Evolutionary conservation across 257 asterid species (phyloP).

Genomic region (Gentiana dahurica): DNA sequence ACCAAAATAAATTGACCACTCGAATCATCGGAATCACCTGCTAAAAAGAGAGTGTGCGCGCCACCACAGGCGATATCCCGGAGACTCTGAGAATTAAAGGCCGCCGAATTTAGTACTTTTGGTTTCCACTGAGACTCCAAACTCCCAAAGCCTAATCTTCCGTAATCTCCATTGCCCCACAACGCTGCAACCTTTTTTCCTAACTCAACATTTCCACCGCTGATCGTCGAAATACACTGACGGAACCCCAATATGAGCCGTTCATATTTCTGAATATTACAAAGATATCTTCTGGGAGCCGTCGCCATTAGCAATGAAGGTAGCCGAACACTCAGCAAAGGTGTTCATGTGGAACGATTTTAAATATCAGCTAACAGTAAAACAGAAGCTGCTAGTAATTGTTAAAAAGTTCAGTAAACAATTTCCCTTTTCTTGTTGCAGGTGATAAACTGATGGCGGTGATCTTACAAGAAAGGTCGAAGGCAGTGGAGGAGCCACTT

Average conservation of each 20-base stretch:
- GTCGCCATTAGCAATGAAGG: background rate
- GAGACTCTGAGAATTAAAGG: conserved; percentile 55
- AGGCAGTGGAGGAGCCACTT: no score
- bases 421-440: no score
- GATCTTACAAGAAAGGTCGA: no score
- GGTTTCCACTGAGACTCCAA: conserved; percentile 84
- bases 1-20: no score
- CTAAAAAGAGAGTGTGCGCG: conserved; percentile 88
- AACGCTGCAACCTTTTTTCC: conserved; percentile 62
- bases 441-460: no score
- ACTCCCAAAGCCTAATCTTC: conserved; percentile 81
- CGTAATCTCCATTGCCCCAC: conserved; percentile 98
- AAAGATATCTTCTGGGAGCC: background rate
- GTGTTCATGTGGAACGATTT: no score
- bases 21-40: conserved; percentile 51
- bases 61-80: conserved; percentile 86
- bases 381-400: no score
- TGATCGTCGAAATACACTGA: conserved; percentile 30
- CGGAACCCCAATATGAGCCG: conserved; percentile 17
- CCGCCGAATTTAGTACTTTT: conserved; percentile 36
- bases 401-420: no score
- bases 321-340: no score
- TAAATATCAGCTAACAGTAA: no score
- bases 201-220: conserved; percentile 12
- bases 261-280: background rate